Conservation (phyloP, 1,284 basidiomycete genomes). For the Boletellus sp. region DNA sequence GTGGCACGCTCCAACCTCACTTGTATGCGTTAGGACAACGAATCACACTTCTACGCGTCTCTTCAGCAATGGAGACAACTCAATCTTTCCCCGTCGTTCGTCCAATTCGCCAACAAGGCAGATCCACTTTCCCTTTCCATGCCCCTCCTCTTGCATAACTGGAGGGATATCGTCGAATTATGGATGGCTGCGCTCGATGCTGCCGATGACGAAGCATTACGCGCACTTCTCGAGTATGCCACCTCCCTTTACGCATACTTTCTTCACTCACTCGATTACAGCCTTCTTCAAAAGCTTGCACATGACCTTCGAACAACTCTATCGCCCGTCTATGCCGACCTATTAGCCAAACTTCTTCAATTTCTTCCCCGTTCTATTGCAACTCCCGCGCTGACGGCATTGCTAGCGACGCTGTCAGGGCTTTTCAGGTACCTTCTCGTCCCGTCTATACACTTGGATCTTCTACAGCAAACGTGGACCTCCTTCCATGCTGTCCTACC, state of each 20-base stretch:
- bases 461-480: slow-evolving; percentile 58
- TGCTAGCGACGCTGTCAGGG: slow-evolving; percentile 61
- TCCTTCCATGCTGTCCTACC: slow-evolving; percentile 47
- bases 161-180: slow-evolving; percentile 58
- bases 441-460: slow-evolving; percentile 47
- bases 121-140: slow-evolving; percentile 70
- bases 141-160: slow-evolving; percentile 79
- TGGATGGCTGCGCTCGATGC: slow-evolving; percentile 56
- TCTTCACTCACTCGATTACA: slow-evolving; percentile 31
- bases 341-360: slow-evolving; percentile 52
- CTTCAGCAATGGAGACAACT: slow-evolving; percentile 74
- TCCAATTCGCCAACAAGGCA: slow-evolving; percentile 62
- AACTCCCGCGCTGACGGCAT: slow-evolving; percentile 55
- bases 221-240: slow-evolving; percentile 70
- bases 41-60: slow-evolving; percentile 69
- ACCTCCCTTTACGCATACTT: not conserved
- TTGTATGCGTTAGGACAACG: slow-evolving; percentile 51
- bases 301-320: slow-evolving; percentile 75
- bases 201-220: slow-evolving; percentile 67
- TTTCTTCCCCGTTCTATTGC: slow-evolving; percentile 59
- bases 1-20: slow-evolving; percentile 1
- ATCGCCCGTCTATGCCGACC: slow-evolving; percentile 50
- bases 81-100: slow-evolving; percentile 75
- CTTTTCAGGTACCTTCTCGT: slow-evolving; percentile 71
- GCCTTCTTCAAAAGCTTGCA: slow-evolving; percentile 69